Percentiles rank a stretch among this genome's conserved stretches.
Conservation (phyloP, 306 rosid species). For the Fagus sylvatica region DNA sequence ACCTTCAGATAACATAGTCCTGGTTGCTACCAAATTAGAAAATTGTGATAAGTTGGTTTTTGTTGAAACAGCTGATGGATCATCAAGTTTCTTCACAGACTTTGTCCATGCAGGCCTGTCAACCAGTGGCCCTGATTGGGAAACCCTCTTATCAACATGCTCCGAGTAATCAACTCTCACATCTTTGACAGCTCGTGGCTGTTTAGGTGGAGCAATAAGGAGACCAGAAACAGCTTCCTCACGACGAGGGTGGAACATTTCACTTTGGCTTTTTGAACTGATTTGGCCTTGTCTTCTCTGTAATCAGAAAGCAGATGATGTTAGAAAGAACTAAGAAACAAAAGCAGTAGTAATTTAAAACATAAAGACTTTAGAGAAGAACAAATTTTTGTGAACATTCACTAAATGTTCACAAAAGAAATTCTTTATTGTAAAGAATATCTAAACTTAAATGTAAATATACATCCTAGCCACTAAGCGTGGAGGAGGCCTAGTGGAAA, state of each 20-base stretch:
- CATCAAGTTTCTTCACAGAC: conserved; percentile 47
- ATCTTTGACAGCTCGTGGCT: conserved; percentile 39
- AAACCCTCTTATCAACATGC: conserved; percentile 45
- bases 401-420: no score
- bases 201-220: conserved; percentile 49
- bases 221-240: conserved; percentile 59
- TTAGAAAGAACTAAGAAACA: conserved; percentile 17
- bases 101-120: conserved; percentile 47
- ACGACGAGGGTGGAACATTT: conserved; percentile 46
- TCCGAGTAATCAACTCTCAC: conserved; percentile 36
- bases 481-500: no score
- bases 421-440: no score
- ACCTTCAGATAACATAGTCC: conserved; percentile 39
- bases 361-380: background rate
- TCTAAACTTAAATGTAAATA: no score
- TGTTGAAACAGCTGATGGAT: conserved; percentile 30
- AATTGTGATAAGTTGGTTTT: conserved; percentile 45
- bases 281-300: conserved; percentile 59
- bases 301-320: conserved; percentile 8
- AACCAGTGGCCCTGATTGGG: conserved; percentile 74
- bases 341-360: background rate
- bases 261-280: conserved; percentile 45
- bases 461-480: no score
- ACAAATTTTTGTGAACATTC: background rate
- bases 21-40: conserved; percentile 63